These are phyloP conservation scores for Amaranthus tricolor DNA, from an alignment of 179 eudicot genomes.

Conservation along the genomic window DNA sequence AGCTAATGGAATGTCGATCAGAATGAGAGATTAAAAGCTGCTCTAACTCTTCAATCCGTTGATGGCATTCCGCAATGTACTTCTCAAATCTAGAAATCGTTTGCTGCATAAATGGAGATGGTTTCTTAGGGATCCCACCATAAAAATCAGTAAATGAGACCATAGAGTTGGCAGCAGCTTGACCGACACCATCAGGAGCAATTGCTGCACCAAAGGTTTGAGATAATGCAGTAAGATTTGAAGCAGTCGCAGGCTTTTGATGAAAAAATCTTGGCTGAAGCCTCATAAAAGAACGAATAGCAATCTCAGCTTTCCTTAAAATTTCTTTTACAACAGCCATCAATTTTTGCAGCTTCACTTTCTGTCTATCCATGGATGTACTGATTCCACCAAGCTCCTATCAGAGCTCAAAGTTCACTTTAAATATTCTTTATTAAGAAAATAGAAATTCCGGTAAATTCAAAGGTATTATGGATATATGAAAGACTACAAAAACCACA, in stretches of 20 bases:
- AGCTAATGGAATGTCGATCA: constrained; percentile 49
- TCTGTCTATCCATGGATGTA: constrained; percentile 83
- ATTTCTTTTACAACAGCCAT: constrained; percentile 75
- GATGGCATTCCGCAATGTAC: constrained; percentile 71
- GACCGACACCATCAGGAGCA: constrained; percentile 35
- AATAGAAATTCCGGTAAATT: too few relatives aligned
- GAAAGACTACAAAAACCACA: too few relatives aligned
- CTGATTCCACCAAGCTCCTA: constrained; percentile 94
- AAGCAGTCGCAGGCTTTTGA: constrained; percentile 48
- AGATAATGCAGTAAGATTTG: constrained; percentile 44
- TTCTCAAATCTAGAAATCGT: constrained; percentile 87
- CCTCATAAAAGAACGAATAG: constrained; percentile 91
- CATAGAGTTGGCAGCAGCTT: constrained; percentile 44
- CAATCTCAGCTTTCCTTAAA: constrained; percentile 79
- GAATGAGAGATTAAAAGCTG: constrained; percentile 73
- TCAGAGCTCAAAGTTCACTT: constrained; percentile 9
- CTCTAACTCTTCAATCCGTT: constrained; percentile 94
- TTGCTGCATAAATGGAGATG: constrained; percentile 79
- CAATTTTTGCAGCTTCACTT: constrained; percentile 65
- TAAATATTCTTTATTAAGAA: background rate
- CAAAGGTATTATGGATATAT: too few relatives aligned
- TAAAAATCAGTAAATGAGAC: constrained; percentile 71
- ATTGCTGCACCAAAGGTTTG: constrained; percentile 53
- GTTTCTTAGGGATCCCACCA: constrained; percentile 81
- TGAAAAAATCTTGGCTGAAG: constrained; percentile 80